These are phyloP conservation scores for Macadamia integrifolia DNA, from an alignment of 164 flowering plant genomes.

Conservation along the genomic window DNA sequence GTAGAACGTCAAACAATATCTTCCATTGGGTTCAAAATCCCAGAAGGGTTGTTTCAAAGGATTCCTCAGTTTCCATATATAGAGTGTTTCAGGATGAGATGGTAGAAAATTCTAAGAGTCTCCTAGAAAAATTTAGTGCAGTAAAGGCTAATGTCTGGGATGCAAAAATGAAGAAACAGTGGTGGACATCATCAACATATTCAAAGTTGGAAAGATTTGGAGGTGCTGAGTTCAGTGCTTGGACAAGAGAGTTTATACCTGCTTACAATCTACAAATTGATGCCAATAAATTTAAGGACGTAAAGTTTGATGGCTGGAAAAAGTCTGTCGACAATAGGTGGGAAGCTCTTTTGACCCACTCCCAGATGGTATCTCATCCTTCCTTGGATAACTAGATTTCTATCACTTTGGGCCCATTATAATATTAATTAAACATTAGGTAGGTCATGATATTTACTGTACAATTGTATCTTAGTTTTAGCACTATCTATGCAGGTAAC, in stretches of 20 bases:
- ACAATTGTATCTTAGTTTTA: background rate
- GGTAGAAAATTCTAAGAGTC: conserved; percentile 45
- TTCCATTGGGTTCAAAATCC: conserved; percentile 53
- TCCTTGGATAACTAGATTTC: conserved; percentile 14
- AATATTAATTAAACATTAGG: background rate
- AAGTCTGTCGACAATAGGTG: conserved; percentile 49
- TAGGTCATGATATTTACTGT: background rate
- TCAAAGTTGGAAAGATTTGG: conserved; percentile 68
- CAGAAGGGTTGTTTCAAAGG: conserved; percentile 43
- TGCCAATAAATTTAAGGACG: conserved; percentile 27
- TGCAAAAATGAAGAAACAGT: conserved; percentile 21
- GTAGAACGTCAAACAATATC: conserved; percentile 26
- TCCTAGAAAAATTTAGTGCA: conserved; percentile 39
- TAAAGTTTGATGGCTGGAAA: conserved; percentile 70
- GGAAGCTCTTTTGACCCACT: conserved; percentile 89
- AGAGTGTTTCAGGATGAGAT: conserved; percentile 55
- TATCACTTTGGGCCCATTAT: background rate
- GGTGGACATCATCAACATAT: conserved; percentile 46
- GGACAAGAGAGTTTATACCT: conserved; percentile 71
- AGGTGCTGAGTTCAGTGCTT: conserved; percentile 62
- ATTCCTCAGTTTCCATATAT: conserved; percentile 50
- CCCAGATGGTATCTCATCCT: conserved; percentile 76
- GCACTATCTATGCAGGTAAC: background rate
- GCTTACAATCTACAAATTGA: conserved; percentile 66
- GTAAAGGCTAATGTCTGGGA: conserved; percentile 23